phyloP scores from a whole-genome alignment of 495 filamentous ascomycete genomes.

The Podospora pseudocomata region DNA sequence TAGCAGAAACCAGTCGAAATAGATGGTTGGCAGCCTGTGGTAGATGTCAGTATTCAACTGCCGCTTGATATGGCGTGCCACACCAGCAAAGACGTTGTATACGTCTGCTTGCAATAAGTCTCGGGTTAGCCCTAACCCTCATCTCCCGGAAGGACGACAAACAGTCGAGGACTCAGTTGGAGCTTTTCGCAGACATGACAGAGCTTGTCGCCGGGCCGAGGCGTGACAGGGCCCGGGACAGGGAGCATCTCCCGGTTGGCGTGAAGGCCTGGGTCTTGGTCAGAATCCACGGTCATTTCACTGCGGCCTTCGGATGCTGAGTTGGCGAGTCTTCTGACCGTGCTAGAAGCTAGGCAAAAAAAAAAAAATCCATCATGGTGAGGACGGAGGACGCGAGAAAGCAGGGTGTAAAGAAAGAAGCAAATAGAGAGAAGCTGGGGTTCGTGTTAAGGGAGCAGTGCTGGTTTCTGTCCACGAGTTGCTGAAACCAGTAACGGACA shows the following conservation, averaged over 20 bases:
- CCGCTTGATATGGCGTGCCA: slow-evolving; percentile 14
- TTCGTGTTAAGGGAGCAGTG: not conserved
- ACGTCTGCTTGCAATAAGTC: slow-evolving; percentile 13
- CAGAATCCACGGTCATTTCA: not conserved
- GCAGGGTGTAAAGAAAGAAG: not conserved
- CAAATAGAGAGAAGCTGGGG: not conserved
- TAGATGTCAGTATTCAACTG: slow-evolving; percentile 18
- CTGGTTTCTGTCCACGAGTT: not conserved
- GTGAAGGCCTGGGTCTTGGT: not conserved
- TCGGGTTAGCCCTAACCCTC: not conserved
- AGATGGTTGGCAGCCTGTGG: slow-evolving; percentile 19
- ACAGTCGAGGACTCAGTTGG: not conserved
- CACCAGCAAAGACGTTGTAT: slow-evolving; percentile 20
- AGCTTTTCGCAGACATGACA: not conserved
- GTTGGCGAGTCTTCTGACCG: not conserved
- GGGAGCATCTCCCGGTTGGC: not conserved
- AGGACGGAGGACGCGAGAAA: no score
- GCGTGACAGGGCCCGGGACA: not conserved
- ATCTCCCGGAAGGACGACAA: not conserved
- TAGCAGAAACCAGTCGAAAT: slow-evolving; percentile 27
- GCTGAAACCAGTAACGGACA: not conserved
- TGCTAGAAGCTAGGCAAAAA: not conserved
- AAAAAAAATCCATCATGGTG: not conserved
- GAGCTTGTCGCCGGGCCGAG: not conserved
- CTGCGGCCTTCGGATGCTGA: not conserved